Base-by-base conservation (phyloP, 208 protist species). In the Trypanosoma cruzi region DNA sequence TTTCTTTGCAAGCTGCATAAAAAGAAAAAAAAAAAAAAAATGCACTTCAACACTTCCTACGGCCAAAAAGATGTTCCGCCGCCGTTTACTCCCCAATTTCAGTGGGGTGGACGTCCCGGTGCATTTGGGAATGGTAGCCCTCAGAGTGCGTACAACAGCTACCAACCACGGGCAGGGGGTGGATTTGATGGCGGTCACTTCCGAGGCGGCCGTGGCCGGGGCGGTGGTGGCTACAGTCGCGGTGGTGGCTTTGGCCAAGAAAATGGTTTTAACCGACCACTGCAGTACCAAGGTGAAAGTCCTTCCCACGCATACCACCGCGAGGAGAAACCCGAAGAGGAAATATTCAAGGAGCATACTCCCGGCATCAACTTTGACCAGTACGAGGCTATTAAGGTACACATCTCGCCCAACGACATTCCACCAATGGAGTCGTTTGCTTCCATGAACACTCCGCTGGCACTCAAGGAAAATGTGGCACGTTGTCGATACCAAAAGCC, bases 401-500 rank as follows among this genome's bases (percentile, higher is more conserved):
- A 66, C 40, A 73, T 94, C 60, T 88, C 82, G n/a, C 93, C 93
- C 40, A 93, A 96, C 75, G 87, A 95, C 56, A 79, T 83, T 49
- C 73, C 81, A 59, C 84, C 89, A 34, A 81, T 59, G 20, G 82
- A 90, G 59, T 84, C 82, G 8, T 98, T 99, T 58, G 62, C 66
- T 24, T 90, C 87, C 13, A 92, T 98, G 71, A 85, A 89, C 64
- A 81, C 99, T 11, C 86, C 79, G 59, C 88, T 90, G 0, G 65
- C 96, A 0, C 75, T 99, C 4, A 75, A 80, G 24, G 83, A 94
- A 53, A 99, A 99, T 81, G 93, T 99, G 56, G 62, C 75, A 46
- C 90, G 97, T 64, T 96, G 95, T 67, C 80, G 89, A 37, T 99
- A 99, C 88, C 82, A 82, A 46, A 98, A 96, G 71, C 99, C 99